Evolutionary conservation across 345 rosid species (phyloP).

Genomic region (Noccaea bulbosa): DNA sequence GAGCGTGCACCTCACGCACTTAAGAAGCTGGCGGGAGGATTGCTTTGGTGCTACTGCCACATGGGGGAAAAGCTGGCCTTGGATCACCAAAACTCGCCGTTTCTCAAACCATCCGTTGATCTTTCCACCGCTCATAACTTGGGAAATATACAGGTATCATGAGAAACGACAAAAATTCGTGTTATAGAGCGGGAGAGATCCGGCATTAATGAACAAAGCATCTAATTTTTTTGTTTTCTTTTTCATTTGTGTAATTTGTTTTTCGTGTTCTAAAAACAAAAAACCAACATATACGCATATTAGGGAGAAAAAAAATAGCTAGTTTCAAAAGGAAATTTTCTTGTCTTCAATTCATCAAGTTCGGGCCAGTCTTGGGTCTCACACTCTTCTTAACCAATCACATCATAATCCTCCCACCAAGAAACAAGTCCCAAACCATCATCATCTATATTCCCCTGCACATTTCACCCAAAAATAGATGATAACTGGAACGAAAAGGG

Average conservation of each 20-base stretch:
- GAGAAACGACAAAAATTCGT: conserved; percentile 77
- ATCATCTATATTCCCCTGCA: conserved; percentile 70
- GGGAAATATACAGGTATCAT: conserved; percentile 52
- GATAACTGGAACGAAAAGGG: background rate
- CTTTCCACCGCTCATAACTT: conserved; percentile 61
- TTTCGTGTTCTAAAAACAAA: background rate
- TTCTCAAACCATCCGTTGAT: conserved; percentile 57
- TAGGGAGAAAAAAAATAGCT: background rate
- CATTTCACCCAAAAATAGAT: conserved; percentile 22
- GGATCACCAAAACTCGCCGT: conserved; percentile 74
- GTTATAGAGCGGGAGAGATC: conserved; percentile 80
- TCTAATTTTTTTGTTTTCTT: conserved; percentile 50
- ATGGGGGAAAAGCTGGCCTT: conserved; percentile 76
- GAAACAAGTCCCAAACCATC: conserved; percentile 82
- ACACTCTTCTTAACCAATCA: conserved; percentile 32
- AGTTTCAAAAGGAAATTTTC: background rate
- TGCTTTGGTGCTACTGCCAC: conserved; percentile 85
- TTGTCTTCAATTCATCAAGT: conserved; percentile 3
- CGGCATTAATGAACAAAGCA: conserved; percentile 82
- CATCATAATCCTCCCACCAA: conserved; percentile 69
- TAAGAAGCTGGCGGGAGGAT: conserved; percentile 56
- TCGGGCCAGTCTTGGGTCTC: conserved; percentile 6
- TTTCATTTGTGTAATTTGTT: background rate
- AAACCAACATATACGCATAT: background rate
- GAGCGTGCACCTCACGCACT: conserved; percentile 51